Evolutionary conservation across 2,329 filamentous ascomycete species (phyloP).

Genomic region (Stemphylium vesicarium): DNA sequence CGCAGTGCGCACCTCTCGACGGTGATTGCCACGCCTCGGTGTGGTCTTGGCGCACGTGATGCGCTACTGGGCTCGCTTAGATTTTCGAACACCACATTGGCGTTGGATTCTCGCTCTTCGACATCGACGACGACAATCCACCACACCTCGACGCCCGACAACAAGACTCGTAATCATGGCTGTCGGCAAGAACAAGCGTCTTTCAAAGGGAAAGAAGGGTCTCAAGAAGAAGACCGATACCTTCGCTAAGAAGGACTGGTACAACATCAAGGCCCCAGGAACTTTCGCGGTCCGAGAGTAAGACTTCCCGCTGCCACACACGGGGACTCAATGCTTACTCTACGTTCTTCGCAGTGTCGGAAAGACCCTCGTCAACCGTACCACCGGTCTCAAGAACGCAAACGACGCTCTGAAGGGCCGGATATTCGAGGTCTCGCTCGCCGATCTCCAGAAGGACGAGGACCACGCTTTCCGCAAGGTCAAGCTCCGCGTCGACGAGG

Average conservation of each 20-base stretch:
- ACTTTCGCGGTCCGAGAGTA: conserved; percentile 98
- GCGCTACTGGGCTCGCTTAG: conserved; percentile 14
- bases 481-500: conserved; percentile 97
- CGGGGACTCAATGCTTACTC: conserved; percentile 35
- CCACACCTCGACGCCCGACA: conserved; percentile 41
- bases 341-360: conserved; percentile 74
- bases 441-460: conserved; percentile 99
- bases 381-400: conserved; percentile 99
- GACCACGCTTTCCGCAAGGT: conserved; percentile 99
- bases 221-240: conserved; percentile 99
- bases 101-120: conserved; percentile 17
- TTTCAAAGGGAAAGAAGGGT: conserved; percentile 99
- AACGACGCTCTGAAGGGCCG: conserved; percentile 99
- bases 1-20: background rate
- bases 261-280: conserved; percentile 96
- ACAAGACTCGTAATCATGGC: conserved; percentile 72
- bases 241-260: conserved; percentile 99
- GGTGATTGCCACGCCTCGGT: background rate
- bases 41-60: conserved; percentile 18
- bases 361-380: conserved; percentile 99
- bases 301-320: conserved; percentile 51
- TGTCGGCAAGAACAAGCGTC: conserved; percentile 99
- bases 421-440: conserved; percentile 98
- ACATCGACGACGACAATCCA: conserved; percentile 40
- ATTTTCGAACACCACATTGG: conserved; percentile 17